A percentile compares a stretch with the other conserved stretches of the same genome.
These are phyloP conservation scores for Calocera cornea DNA, from an alignment of 768 basidiomycete species.

Conservation along the genomic window DNA sequence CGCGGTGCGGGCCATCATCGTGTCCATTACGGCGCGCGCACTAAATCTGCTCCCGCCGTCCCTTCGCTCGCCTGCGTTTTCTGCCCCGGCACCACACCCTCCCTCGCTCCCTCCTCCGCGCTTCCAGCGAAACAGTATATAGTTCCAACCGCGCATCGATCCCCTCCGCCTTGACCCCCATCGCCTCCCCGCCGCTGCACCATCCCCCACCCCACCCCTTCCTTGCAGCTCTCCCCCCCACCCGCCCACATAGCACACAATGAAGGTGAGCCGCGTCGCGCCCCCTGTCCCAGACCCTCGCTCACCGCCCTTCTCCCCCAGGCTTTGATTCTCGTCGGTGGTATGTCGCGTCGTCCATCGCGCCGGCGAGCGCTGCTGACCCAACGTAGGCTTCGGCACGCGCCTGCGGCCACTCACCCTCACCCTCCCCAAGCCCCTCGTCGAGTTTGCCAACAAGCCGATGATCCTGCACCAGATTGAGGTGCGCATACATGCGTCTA, in stretches of 20 bases:
- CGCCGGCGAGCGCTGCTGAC: background rate
- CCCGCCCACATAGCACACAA: background rate
- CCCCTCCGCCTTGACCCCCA: background rate
- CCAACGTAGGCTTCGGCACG: conserved; percentile 31
- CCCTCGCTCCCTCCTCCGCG: too few relatives aligned
- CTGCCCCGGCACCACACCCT: too few relatives aligned
- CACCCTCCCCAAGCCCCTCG: conserved; percentile 34
- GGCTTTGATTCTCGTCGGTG: conserved; percentile 35
- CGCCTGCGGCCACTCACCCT: conserved; percentile 33
- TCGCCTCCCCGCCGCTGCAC: background rate
- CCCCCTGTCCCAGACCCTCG: background rate
- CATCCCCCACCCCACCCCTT: background rate
- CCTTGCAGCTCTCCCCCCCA: background rate
- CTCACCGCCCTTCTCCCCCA: conserved; percentile 4
- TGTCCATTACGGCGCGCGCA: too few relatives aligned
- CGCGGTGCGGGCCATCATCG: too few relatives aligned
- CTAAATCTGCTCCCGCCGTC: too few relatives aligned
- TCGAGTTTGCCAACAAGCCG: conserved; percentile 20
- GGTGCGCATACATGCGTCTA: conserved; percentile 29
- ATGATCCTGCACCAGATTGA: conserved; percentile 34
- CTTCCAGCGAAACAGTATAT: background rate
- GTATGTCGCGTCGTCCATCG: conserved; percentile 16
- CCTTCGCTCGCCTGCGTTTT: too few relatives aligned
- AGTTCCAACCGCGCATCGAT: conserved; percentile 1
- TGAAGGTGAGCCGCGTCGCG: conserved; percentile 1